Evolutionary conservation across 202 grass and related monocot species (phyloP), one percentile per base, ranked within the genome.

Genomic region (Carex sylvatica): DNA sequence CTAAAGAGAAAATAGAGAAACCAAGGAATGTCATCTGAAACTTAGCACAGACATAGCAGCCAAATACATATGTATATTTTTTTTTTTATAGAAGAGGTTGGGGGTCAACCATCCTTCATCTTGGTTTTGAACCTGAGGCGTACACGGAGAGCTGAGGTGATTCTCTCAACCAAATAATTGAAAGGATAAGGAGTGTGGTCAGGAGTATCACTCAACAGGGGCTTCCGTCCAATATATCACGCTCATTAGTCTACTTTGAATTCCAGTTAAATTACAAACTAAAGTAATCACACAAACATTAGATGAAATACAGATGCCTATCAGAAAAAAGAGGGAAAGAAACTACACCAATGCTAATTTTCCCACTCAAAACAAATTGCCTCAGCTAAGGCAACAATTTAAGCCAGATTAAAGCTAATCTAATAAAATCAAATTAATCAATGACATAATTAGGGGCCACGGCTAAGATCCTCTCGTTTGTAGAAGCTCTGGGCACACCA

Each of bases 381-480:
- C 28, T 31, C 13, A 55, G 13, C 46, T 46, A 47, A 24, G 36
- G 23, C n/a, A n/a, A 47, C 19, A 6, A 47, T 47, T 24, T 2
- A 24, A 14, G 42, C 11, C 68, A 71, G 42, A 47, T 44, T 70
- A 24, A 38, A 74, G 22, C 73, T 77, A 77, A 55, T 58, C 15
- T 36, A 31, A 19, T 36, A 35, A 35, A 77, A 3, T 9, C 18
- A 31, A 80, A 61, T 85, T 78, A 98, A 89, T 98, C 96, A 15
- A 98, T 84, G 35, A 98, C 88, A 68, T 90, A 98, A 88, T 98
- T 98, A 18, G 96, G 92, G 59, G 92, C 90, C 62, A 98, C 96
- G 55, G 89, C 92, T 87, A 95, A 60, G 67, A 98, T 93, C 84
- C 92, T 91, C 11, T 89, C 82, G 74, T 87, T 88, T 75, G 86